Conservation (phyloP, 164 flowering plant species). For the Chloranthus sessilifolius region DNA sequence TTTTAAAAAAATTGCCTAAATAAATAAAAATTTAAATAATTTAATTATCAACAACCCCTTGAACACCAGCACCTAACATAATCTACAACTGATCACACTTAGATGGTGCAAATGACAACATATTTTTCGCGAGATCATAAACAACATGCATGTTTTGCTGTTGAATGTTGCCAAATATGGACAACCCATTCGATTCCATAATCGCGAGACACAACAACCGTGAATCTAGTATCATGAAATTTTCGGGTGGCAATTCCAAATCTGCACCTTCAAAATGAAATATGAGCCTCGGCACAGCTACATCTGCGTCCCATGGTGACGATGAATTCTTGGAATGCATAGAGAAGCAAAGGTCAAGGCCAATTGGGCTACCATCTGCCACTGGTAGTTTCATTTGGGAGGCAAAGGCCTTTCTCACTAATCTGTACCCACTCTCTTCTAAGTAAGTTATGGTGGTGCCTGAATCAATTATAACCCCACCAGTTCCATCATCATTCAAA, state of each 20-base stretch:
- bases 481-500: conserved; percentile 50
- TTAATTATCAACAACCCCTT: no score
- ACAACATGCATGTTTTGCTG: conserved; percentile 74
- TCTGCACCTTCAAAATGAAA: conserved; percentile 71
- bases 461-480: conserved; percentile 85
- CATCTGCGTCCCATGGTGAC: no score
- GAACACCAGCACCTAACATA: no score
- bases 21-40: no score
- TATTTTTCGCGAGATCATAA: conserved; percentile 67
- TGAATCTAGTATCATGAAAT: conserved; percentile 62
- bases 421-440: conserved; percentile 39
- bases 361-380: conserved; percentile 32
- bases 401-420: conserved; percentile 48
- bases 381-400: conserved; percentile 43
- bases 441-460: conserved; percentile 83
- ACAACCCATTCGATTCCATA: conserved; percentile 62
- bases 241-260: conserved; percentile 67
- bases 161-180: conserved; percentile 81
- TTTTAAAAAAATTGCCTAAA: no score
- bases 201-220: conserved; percentile 65
- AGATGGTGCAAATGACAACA: conserved; percentile 54
- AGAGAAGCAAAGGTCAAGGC: conserved; percentile 71
- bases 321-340: conserved; percentile 25
- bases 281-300: conserved; percentile 57
- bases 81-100: conserved; percentile 47